phyloP scores from a whole-genome alignment of 2,329 filamentous ascomycete genomes.

The Sporothrix phasma region DNA sequence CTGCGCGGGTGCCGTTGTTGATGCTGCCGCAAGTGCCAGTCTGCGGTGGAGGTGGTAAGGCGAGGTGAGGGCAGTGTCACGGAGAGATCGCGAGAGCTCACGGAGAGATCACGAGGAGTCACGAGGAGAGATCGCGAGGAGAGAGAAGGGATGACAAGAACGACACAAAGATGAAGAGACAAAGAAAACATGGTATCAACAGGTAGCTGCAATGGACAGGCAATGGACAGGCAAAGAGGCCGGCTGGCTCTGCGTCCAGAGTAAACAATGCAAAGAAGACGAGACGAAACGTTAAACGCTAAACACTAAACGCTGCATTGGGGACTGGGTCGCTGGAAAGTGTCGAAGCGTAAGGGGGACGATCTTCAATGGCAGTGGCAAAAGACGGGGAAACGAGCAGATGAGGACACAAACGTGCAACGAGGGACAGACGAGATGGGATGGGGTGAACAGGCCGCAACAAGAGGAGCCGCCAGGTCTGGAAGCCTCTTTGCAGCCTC shows the following conservation, averaged over 20 bases:
- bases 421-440: constrained; percentile 7
- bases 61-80: not conserved
- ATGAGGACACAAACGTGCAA: constrained; percentile 2
- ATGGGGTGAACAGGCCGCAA: constrained; percentile 3
- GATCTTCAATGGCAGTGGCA: not conserved
- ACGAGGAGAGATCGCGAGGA: not conserved
- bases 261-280: no score
- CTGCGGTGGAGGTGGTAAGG: not conserved
- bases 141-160: no score
- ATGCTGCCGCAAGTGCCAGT: constrained; percentile 1
- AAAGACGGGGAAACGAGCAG: not conserved
- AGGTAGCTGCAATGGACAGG: no score
- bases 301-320: no score
- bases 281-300: no score
- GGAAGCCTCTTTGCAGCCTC: not conserved
- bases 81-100: not conserved
- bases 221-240: no score
- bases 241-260: no score
- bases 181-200: no score
- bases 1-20: not conserved
- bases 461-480: not conserved
- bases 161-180: no score
- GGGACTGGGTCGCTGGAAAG: no score
- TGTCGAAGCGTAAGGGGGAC: not conserved
- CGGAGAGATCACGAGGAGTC: not conserved